A percentile compares a stretch with the other conserved stretches of the same genome.
These are phyloP conservation scores for Penicillium sp. DNA, from an alignment of 2,329 filamentous ascomycete genomes.

Conservation along the genomic window DNA sequence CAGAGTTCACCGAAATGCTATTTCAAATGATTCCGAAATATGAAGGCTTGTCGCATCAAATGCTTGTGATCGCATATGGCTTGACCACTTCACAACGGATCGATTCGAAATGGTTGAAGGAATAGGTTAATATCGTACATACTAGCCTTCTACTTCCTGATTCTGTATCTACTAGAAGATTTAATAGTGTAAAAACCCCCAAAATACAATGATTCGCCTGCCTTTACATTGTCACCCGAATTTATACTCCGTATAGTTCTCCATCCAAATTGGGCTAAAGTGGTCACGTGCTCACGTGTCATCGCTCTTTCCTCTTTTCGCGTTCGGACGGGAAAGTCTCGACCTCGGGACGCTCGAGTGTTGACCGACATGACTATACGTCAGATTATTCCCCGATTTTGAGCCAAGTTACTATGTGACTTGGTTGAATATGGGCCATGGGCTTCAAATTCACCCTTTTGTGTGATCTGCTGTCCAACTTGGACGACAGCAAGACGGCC, in stretches of 20 bases:
- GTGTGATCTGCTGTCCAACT: constrained; percentile 70
- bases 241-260: neutral
- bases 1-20: constrained; percentile 1
- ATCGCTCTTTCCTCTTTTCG: neutral
- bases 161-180: too few relatives aligned
- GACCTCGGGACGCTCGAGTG: neutral
- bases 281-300: constrained; percentile 8
- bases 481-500: constrained; percentile 54
- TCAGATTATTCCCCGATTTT: neutral
- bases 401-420: neutral
- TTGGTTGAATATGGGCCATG: constrained; percentile 28
- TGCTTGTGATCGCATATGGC: constrained; percentile 11
- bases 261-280: neutral
- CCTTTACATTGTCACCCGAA: neutral
- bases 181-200: neutral
- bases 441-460: constrained; percentile 63
- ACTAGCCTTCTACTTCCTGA: neutral
- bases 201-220: neutral
- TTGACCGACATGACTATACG: neutral
- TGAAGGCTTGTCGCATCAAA: constrained; percentile 12
- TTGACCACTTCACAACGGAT: constrained; percentile 11
- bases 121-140: neutral
- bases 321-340: neutral
- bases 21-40: constrained; percentile 13
- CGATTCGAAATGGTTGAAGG: too few relatives aligned